Evolutionary conservation across 2,329 filamentous ascomycete genomes (phyloP).

Genomic region (Alternaria hordeiaustralica): DNA sequence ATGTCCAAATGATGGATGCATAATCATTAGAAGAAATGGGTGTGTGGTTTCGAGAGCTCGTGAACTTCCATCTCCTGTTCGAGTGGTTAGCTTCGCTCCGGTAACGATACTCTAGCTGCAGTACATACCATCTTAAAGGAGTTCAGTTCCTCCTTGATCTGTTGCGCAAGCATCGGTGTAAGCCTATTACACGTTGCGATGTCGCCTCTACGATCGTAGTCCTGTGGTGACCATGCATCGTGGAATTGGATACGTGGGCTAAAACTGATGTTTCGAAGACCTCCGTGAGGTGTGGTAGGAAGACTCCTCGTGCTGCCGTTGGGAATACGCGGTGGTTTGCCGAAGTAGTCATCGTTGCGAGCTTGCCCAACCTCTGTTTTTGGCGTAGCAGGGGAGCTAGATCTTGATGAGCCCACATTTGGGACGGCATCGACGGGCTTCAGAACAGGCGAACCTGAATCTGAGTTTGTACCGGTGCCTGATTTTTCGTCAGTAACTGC

Average conservation of each 20-base stretch:
- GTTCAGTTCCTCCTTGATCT: constrained; percentile 99
- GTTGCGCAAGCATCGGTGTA: constrained; percentile 95
- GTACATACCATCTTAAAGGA: constrained; percentile 94
- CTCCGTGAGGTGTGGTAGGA: constrained; percentile 75
- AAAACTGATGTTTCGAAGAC: constrained; percentile 71
- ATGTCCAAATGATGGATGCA: constrained; percentile 50
- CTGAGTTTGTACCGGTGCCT: constrained; percentile 63
- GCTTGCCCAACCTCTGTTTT: constrained; percentile 65
- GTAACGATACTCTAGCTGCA: no score
- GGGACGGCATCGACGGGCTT: constrained; percentile 67
- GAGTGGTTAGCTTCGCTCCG: constrained; percentile 50
- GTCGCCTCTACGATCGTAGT: constrained; percentile 95
- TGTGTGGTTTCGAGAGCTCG: constrained; percentile 98
- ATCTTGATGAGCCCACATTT: constrained; percentile 78
- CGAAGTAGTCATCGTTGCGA: constrained; percentile 84
- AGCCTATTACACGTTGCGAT: constrained; percentile 97
- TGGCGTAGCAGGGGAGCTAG: constrained; percentile 87
- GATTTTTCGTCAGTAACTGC: constrained; percentile 16
- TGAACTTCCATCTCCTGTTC: constrained; percentile 98
- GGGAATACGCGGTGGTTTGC: constrained; percentile 72
- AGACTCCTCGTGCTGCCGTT: constrained; percentile 79
- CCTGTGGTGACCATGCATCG: constrained; percentile 93
- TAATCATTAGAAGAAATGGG: constrained; percentile 91
- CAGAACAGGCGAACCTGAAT: constrained; percentile 72
- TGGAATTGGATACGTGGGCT: constrained; percentile 93